Evolutionary conservation across 1,284 basidiomycete species (phyloP), one percentile per base, ranked within the genome.

Genomic region (Melampsora larici-populina): DNA sequence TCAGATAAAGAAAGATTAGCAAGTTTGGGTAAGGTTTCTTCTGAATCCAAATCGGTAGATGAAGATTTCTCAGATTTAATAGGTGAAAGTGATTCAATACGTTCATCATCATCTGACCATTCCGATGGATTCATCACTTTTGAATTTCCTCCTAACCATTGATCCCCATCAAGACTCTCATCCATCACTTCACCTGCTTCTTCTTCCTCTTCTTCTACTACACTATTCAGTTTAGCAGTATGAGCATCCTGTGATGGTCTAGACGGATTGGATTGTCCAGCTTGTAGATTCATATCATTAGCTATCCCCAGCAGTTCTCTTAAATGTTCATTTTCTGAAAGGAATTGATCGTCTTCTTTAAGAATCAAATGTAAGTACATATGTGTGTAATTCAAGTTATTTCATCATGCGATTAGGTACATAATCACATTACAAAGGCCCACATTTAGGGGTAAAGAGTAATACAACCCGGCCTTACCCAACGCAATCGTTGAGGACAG

Each of bases 271-370:
- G 66, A 13, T 17, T 3, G 18, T 18, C 18, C n/a, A 15, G 29
- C 21, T 21, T 65, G 63, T 24, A 58, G 11, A 15, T 43, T 55
- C 2, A 70, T 67, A 48, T 77, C 75, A 13, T 51, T 62, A 0
- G 83, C 82, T 80, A 95, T 92, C 13, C 88, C 89, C 49, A 96
- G 85, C 83, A 90, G 84, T 81, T 87, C 87, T 75, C 94, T 86
- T 70, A 97, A 86, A 77, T 89, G n/a, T n/a, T n/a, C n/a, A n/a
- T n/a, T n/a, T n/a, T n/a, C n/a, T n/a, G n/a, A n/a, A n/a, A n/a
- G n/a, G n/a, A n/a, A n/a, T n/a, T n/a, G n/a, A n/a, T n/a, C n/a
- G n/a, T n/a, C n/a, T n/a, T n/a, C n/a, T n/a, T n/a, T n/a, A n/a
- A n/a, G n/a, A n/a, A n/a, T n/a, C n/a, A n/a, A n/a, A n/a, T n/a